These are phyloP conservation scores for Kluyveromyces nonfermentans DNA, from an alignment of 805 yeast species.

Conservation along the genomic window DNA sequence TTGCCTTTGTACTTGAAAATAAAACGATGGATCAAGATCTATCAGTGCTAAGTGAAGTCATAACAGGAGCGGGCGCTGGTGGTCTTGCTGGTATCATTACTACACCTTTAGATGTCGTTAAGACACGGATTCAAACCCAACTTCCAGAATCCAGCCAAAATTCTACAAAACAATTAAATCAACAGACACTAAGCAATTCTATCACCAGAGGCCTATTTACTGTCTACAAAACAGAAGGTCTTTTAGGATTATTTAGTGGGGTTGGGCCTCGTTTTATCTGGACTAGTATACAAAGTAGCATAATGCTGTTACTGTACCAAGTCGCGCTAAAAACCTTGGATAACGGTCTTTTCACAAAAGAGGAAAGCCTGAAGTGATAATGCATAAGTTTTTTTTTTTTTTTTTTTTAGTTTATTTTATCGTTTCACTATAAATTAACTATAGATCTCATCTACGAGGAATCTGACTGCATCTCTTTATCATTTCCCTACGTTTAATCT, in stretches of 20 bases:
- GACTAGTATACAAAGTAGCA: conserved; percentile 92
- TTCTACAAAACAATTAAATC: background rate
- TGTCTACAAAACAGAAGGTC: conserved; percentile 67
- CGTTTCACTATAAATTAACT: background rate
- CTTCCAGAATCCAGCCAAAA: conserved; percentile 26
- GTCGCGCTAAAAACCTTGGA: conserved; percentile 45
- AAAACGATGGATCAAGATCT: conserved; percentile 36
- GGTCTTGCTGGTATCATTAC: conserved; percentile 84
- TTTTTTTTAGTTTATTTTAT: no score
- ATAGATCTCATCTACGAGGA: background rate
- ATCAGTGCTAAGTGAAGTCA: conserved; percentile 52
- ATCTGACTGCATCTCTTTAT: background rate
- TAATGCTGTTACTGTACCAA: conserved; percentile 87
- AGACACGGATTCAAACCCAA: conserved; percentile 90
- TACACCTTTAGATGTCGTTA: conserved; percentile 86
- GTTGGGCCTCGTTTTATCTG: conserved; percentile 95
- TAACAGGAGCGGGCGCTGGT: conserved; percentile 94
- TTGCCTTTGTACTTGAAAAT: conserved; percentile 38
- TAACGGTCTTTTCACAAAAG: conserved; percentile 3
- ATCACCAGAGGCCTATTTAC: conserved; percentile 41
- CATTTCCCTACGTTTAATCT: background rate
- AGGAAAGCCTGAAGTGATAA: background rate
- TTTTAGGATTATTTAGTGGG: conserved; percentile 77
- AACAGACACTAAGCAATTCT: no score
- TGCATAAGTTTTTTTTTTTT: background rate